Evolutionary conservation across 441 rosid genomes (phyloP), one percentile per base, ranked within the genome.

Genomic region (Isatis lusitanica): DNA sequence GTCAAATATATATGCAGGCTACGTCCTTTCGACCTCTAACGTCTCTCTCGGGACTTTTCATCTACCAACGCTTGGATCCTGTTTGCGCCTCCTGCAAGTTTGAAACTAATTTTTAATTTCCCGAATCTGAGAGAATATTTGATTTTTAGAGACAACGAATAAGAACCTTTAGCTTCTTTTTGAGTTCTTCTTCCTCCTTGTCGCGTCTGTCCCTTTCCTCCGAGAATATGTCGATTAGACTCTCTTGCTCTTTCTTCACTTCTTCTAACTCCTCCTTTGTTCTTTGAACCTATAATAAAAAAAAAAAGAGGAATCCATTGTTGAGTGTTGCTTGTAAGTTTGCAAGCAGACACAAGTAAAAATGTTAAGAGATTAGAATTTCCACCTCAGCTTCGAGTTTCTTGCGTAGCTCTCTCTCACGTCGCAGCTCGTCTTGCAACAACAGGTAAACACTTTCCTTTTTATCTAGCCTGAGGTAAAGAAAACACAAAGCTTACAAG

Each of bases 151-250:
- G 28, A 26, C n/a, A 26, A 52, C 5, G 0, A 40, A 63, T 24
- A 5, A 52, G 42, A 9, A 94, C 97, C 93, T 87, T 80, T 35
- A 84, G 69, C 79, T 84, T 85, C 57, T 80, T 81, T 66, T 86
- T 84, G 83, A 95, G 79, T 68, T 66, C 80, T 42, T 86, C 90
- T 74, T 92, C 96, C 66, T 84, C 94, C 73, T 50, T 70, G 59
- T 92, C 90, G 13, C 97, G 79, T 7, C 86, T 83, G 44, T 83
- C 86, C 76, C 93, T 85, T 66, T 92, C 98, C 87, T 92, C 94
- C 0, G 90, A 66, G 77, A 92, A 86, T 18, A 92, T 81, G 11
- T 81, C 79, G 52, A 92, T 80, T 24, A 94, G 79, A 73, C 86
- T 83, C 55, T 83, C 90, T 72, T 88, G 98, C 71, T 91, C 98